Evolutionary conservation across 495 filamentous ascomycete species (phyloP).

Genomic region (Penicillium coffeae): DNA sequence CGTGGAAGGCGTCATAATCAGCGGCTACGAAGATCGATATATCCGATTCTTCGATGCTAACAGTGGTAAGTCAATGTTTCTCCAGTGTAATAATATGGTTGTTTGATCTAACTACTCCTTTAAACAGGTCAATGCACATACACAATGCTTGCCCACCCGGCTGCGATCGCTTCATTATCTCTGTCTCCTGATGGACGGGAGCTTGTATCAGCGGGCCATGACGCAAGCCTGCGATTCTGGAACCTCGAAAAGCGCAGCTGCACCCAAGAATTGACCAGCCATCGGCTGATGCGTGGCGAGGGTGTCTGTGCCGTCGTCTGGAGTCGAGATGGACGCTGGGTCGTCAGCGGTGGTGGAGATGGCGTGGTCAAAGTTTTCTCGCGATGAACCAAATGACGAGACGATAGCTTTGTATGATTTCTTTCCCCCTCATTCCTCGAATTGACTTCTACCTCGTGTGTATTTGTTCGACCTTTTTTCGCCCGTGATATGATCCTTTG

Average conservation of each 20-base stretch:
- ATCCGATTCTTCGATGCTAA: conserved; percentile 98
- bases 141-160: conserved; percentile 93
- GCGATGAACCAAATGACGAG: conserved; percentile 37
- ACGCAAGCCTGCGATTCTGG: conserved; percentile 94
- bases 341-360: conserved; percentile 93
- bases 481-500: conserved; percentile 36
- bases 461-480: conserved; percentile 20
- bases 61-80: conserved; percentile 68
- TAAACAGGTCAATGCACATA: conserved; percentile 95
- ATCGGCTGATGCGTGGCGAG: conserved; percentile 89
- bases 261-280: conserved; percentile 87
- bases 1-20: conserved; percentile 88
- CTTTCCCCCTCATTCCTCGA: conserved; percentile 12
- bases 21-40: conserved; percentile 90
- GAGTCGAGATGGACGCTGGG: conserved; percentile 91
- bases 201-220: conserved; percentile 93
- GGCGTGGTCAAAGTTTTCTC: conserved; percentile 96
- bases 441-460: conserved; percentile 19
- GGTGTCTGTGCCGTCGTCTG: conserved; percentile 90
- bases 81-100: too few species aligned
- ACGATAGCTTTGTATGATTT: conserved; percentile 36
- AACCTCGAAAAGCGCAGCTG: conserved; percentile 91
- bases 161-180: conserved; percentile 83
- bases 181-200: conserved; percentile 90
- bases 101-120: background rate